phyloP scores from a whole-genome alignment of 2,329 filamentous ascomycete species.

The Aureobasidium sp. region DNA sequence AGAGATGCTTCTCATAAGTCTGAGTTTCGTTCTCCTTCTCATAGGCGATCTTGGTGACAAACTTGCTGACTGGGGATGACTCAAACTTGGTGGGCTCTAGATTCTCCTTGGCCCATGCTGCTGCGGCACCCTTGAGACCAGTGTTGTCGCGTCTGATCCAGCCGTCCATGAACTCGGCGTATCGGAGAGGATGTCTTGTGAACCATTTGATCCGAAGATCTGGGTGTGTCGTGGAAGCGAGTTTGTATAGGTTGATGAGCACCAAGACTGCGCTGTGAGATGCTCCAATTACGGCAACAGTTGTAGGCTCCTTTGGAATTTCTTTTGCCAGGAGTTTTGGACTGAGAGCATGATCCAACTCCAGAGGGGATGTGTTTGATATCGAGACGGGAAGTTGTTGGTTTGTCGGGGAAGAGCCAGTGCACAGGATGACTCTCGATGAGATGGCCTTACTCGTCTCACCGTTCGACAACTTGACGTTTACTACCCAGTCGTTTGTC shows the following conservation, averaged over 20 bases:
- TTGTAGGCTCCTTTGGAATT: constrained; percentile 32
- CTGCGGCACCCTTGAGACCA: constrained; percentile 53
- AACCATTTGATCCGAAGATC: constrained; percentile 53
- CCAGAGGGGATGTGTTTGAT: constrained; percentile 33
- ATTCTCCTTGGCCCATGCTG: constrained; percentile 49
- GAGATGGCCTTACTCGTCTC: constrained; percentile 23
- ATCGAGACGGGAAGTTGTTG: constrained; percentile 34
- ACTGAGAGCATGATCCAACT: constrained; percentile 48
- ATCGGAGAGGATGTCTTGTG: constrained; percentile 49
- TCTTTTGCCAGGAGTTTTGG: constrained; percentile 39
- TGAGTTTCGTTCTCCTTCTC: constrained; percentile 41
- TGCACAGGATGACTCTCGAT: constrained; percentile 48
- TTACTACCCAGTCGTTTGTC: constrained; percentile 30
- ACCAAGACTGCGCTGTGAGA: constrained; percentile 57
- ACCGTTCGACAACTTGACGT: constrained; percentile 17
- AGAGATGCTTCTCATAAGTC: constrained; percentile 39
- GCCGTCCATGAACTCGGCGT: constrained; percentile 52
- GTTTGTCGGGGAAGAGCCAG: constrained; percentile 44
- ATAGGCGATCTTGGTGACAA: constrained; percentile 30
- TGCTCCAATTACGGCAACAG: constrained; percentile 51
- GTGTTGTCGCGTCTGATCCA: constrained; percentile 60
- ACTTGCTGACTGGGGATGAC: constrained; percentile 36
- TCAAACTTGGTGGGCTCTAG: constrained; percentile 44
- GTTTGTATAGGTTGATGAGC: constrained; percentile 50
- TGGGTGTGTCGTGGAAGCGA: constrained; percentile 44